Percentiles rank a stretch among this genome's conserved stretches.
Evolutionary conservation across 768 basidiomycete genomes (phyloP).

Genomic region (Phlebiopsis flavidoalba): DNA sequence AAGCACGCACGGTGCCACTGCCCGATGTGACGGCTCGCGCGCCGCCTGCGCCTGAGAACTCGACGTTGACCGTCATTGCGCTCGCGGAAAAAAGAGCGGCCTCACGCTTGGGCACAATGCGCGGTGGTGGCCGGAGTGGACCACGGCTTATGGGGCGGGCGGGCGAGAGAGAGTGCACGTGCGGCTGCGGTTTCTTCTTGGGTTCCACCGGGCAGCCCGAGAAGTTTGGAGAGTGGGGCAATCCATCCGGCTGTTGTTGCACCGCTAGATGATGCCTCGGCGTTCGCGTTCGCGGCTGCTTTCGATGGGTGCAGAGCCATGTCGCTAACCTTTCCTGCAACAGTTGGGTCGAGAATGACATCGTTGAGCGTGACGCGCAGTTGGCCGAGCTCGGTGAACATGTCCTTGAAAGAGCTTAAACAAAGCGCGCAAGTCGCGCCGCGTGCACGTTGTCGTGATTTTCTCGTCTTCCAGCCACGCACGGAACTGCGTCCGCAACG

Average conservation of each 20-base stretch:
- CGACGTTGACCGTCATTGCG: constrained; percentile 91
- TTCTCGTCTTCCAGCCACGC: constrained; percentile 72
- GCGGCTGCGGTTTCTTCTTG: constrained; percentile 22
- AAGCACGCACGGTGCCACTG: constrained; percentile 22
- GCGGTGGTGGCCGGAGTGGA: constrained; percentile 28
- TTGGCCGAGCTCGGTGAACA: constrained; percentile 77
- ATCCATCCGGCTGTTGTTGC: constrained; percentile 60
- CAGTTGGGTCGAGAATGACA: constrained; percentile 79
- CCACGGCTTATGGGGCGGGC: constrained; percentile 18
- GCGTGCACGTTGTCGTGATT: constrained; percentile 52
- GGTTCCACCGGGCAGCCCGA: constrained; percentile 37
- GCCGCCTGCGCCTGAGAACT: constrained; percentile 75
- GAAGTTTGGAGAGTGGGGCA: constrained; percentile 79
- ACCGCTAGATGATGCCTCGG: constrained; percentile 24
- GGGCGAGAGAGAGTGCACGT: constrained; percentile 20
- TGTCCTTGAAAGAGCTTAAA: constrained; percentile 83
- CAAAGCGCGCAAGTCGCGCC: constrained; percentile 76
- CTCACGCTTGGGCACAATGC: constrained; percentile 71
- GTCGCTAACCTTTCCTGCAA: constrained; percentile 69
- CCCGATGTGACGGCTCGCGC: constrained; percentile 48
- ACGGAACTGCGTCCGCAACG: constrained; percentile 72
- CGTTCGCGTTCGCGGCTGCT: constrained; percentile 32
- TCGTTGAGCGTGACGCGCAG: constrained; percentile 84
- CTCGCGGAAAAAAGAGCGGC: constrained; percentile 86
- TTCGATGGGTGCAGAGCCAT: constrained; percentile 58